Evolutionary conservation across 2,329 filamentous ascomycete genomes (phyloP), one percentile per base, ranked within the genome.

Genomic region (Rutstroemia sp.): DNA sequence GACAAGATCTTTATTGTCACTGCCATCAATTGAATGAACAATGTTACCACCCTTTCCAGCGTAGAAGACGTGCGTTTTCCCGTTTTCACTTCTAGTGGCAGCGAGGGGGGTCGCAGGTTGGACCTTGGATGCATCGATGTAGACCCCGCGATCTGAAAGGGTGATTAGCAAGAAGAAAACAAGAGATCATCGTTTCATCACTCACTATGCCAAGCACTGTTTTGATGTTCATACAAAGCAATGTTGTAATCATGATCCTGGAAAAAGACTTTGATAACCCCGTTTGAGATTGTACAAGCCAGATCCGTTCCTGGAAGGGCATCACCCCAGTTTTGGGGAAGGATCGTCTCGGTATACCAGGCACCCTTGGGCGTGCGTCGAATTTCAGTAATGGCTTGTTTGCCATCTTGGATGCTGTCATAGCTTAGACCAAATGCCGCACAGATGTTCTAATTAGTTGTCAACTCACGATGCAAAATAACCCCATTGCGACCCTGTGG

Each of bases 181-280:
- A 5, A 16, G 8, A 10, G 7, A 1, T 12, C 5, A 12, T 1
- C 2, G 7, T n/a, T 8, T 8, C 30, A 34, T 34, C 9, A 54
- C 52, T 54, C 39, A 54, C 52, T 19, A 21, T 16, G 2, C 52
- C 52, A 54, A 10, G 12, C 18, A 10, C 23, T 41, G 4, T 49
- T 6, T 21, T 38, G 6, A 10, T n/a, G 48, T 10, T 54, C 52
- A 41, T 27, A 21, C 10, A 54, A 14, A 5, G 9, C 4, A 23
- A 54, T 54, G n/a, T 45, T 54, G 12, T 49, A 54, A 18, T 54
- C 52, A 41, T 49, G 52, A 14, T 41, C 30, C 44, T 54, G 52
- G 44, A 30, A 41, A 41, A 54, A 54, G 8, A 54, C 8, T 27
- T 5, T 48, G 23, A 54, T 54, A 3, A 16, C 14, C 1, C 44